A percentile compares a stretch with the other conserved stretches of the same genome.
These are phyloP conservation scores for Porcisia hertigi DNA, from an alignment of 208 protist species.

Conservation along the genomic window DNA sequence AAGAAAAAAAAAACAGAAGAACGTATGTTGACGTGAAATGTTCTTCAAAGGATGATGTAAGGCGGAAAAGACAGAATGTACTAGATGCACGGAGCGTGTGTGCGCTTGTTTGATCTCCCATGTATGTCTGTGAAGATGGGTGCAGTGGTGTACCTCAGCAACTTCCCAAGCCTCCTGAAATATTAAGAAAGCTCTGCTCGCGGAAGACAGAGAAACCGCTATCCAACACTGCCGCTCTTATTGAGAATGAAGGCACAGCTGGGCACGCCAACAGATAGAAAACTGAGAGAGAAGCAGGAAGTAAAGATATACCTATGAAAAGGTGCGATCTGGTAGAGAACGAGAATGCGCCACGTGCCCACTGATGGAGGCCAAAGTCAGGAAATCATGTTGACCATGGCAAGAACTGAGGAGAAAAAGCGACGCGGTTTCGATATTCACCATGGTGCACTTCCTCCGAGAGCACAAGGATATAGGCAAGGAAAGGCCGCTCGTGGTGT, in stretches of 20 bases:
- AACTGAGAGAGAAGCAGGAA: neutral
- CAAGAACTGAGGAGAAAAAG: too few species aligned
- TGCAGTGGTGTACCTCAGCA: neutral
- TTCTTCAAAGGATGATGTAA: neutral
- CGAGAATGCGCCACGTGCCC: neutral
- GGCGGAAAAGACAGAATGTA: neutral
- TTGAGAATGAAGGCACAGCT: slow-evolving; percentile 10
- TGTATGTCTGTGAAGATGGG: neutral
- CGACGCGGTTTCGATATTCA: too few species aligned
- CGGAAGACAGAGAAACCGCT: neutral
- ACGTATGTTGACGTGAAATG: neutral
- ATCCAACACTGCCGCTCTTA: neutral
- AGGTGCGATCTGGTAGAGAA: neutral
- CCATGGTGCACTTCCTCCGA: neutral
- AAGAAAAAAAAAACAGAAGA: slow-evolving; percentile 1
- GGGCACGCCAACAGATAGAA: neutral
- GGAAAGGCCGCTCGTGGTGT: neutral
- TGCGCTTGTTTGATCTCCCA: neutral
- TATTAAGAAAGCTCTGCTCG: neutral
- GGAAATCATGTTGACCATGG: neutral
- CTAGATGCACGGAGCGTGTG: neutral
- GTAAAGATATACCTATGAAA: neutral
- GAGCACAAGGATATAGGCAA: neutral
- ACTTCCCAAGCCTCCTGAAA: neutral
- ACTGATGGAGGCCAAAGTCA: neutral